phyloP scores from a whole-genome alignment of 768 basidiomycete genomes.

The Suillus paluster region DNA sequence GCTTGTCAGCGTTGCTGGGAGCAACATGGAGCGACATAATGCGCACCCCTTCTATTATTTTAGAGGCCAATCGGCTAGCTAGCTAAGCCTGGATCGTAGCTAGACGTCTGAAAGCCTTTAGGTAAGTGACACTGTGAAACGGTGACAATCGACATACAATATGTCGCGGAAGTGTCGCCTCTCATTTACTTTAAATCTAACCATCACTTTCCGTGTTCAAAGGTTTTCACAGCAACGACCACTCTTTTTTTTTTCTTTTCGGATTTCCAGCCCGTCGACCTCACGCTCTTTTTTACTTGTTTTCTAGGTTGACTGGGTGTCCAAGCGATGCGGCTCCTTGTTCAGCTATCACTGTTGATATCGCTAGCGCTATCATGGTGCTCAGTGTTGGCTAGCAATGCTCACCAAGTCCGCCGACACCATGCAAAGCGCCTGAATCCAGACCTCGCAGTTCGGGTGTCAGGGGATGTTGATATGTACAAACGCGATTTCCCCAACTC shows the following conservation, averaged over 20 bases:
- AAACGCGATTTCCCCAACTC: slow-evolving; percentile 23
- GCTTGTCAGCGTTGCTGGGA: background rate
- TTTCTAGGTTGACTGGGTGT: slow-evolving; percentile 3
- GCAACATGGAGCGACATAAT: no score
- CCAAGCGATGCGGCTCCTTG: slow-evolving; percentile 26
- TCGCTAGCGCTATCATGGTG: slow-evolving; percentile 21
- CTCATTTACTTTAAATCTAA: slow-evolving; percentile 8
- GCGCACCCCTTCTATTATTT: background rate
- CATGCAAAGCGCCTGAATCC: slow-evolving; percentile 23
- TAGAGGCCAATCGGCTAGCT: background rate
- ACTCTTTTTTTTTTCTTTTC: slow-evolving; percentile 30
- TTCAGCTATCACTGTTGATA: slow-evolving; percentile 24
- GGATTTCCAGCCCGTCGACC: background rate
- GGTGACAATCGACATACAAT: background rate
- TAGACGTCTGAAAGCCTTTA: background rate
- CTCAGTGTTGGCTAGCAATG: slow-evolving; percentile 22
- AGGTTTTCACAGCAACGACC: slow-evolving; percentile 8
- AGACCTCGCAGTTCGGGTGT: slow-evolving; percentile 29
- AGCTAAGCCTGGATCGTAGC: background rate
- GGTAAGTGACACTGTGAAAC: slow-evolving; percentile 2
- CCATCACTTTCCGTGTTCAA: slow-evolving; percentile 14
- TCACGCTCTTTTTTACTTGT: slow-evolving; percentile 11
- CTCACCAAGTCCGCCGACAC: slow-evolving; percentile 26
- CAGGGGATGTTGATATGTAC: slow-evolving; percentile 26
- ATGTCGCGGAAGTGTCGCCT: background rate